Percentiles rank a stretch among this genome's conserved stretches.
These are phyloP conservation scores for Salicornia ramosissima DNA, from an alignment of 148 eudicot genomes.

Conservation along the genomic window DNA sequence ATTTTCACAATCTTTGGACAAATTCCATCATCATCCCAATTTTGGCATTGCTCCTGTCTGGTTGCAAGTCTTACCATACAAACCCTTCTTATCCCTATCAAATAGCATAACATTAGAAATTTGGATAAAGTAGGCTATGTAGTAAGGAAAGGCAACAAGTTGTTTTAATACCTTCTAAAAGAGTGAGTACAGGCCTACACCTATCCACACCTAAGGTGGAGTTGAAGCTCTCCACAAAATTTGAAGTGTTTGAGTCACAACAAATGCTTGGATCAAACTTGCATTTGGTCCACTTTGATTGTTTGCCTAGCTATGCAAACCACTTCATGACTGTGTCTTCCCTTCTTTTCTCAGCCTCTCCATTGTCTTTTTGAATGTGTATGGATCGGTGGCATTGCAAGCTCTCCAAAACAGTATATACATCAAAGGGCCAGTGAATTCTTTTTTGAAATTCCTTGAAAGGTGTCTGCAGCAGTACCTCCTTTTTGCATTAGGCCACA, in stretches of 20 bases:
- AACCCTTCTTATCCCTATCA: not conserved
- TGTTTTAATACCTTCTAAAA: not conserved
- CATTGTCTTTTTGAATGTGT: not conserved
- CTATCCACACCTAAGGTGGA: constrained; percentile 9
- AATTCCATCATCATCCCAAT: constrained; percentile 3
- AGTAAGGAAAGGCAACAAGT: no score
- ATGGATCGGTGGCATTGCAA: not conserved
- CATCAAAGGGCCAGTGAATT: not conserved
- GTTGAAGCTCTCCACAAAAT: constrained; percentile 15
- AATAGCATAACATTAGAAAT: no score
- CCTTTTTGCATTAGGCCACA: not conserved
- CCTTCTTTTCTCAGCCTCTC: not conserved
- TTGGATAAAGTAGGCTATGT: no score
- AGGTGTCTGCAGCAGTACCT: not conserved
- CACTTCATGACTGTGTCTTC: not conserved
- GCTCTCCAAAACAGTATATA: not conserved
- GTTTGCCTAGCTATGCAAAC: not conserved
- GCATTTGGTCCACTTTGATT: not conserved
- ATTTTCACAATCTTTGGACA: not conserved
- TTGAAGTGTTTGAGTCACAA: constrained; percentile 2
- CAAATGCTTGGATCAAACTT: not conserved
- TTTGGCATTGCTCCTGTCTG: not conserved
- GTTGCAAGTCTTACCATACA: constrained; percentile 1
- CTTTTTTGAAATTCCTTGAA: not conserved
- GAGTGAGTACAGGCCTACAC: not conserved